Evolutionary conservation across 768 basidiomycete species (phyloP).

Genomic region (Serendipita vermifera): DNA sequence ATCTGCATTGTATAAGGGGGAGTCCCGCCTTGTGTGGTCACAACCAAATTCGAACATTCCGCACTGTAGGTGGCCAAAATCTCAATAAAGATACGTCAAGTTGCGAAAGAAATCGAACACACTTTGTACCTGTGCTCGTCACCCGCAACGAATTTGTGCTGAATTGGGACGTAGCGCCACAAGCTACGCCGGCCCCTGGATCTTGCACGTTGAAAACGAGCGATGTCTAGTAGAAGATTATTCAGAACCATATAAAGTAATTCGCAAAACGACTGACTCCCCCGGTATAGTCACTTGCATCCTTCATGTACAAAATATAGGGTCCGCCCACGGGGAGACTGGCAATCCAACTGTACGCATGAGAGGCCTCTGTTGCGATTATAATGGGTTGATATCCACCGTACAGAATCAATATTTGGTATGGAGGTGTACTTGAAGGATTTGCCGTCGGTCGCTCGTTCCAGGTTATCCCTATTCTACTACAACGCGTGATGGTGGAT

Average conservation of each 20-base stretch:
- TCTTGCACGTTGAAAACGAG: constrained; percentile 6
- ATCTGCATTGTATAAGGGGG: constrained; percentile 1
- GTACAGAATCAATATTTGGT: neutral
- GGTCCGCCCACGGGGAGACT: neutral
- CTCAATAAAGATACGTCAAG: neutral
- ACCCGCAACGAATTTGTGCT: neutral
- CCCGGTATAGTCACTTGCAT: constrained; percentile 9
- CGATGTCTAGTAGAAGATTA: neutral
- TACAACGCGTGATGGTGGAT: neutral
- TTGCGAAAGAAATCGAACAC: neutral
- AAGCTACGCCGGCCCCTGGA: neutral
- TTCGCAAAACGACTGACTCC: neutral
- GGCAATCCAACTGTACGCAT: neutral
- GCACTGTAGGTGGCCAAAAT: neutral
- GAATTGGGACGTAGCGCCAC: neutral
- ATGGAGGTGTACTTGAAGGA: neutral
- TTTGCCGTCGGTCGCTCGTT: neutral
- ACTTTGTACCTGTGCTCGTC: neutral
- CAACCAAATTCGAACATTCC: neutral
- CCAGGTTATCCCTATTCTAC: neutral
- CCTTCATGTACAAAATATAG: constrained; percentile 3
- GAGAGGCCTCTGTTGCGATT: neutral
- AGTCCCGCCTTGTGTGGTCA: neutral
- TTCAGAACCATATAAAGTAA: neutral
- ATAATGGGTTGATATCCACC: neutral